Evolutionary conservation across 2,329 filamentous ascomycete genomes (phyloP).

Genomic region (Aspergillus awamori): DNA sequence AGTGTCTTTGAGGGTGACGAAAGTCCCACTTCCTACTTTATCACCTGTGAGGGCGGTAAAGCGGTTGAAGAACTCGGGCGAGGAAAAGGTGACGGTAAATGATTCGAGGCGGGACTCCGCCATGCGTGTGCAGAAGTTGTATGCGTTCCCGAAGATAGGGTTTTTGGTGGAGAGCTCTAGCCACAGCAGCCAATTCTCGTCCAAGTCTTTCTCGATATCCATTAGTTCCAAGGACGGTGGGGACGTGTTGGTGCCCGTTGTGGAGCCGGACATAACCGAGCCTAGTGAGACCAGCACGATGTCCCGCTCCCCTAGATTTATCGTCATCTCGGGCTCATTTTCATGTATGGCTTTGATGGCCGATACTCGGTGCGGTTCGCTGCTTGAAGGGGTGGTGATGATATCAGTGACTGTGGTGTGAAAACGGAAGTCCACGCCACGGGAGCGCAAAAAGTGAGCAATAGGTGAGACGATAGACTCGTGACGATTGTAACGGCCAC

Average conservation of each 20-base stretch:
- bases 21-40: conserved; percentile 36
- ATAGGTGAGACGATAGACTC: conserved; percentile 31
- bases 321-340: conserved; percentile 19
- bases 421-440: conserved; percentile 33
- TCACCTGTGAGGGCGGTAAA: conserved; percentile 34
- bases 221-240: conserved; percentile 30
- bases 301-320: conserved; percentile 34
- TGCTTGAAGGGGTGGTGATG: conserved; percentile 13
- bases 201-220: conserved; percentile 32
- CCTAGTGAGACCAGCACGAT: conserved; percentile 47
- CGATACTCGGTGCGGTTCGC: conserved; percentile 25
- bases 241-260: conserved; percentile 37
- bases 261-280: conserved; percentile 42
- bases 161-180: conserved; percentile 41
- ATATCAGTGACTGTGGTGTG: conserved; percentile 31
- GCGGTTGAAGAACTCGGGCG: conserved; percentile 33
- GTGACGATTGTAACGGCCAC: conserved; percentile 28
- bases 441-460: conserved; percentile 26
- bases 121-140: conserved; percentile 45
- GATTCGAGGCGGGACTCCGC: conserved; percentile 44
- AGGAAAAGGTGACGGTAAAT: conserved; percentile 46
- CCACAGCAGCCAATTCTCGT: conserved; percentile 49
- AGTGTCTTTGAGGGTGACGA: conserved; percentile 45
- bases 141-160: conserved; percentile 42
- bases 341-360: conserved; percentile 27